phyloP scores from a whole-genome alignment of 2,329 filamentous ascomycete genomes.

The Trichophyton rubrum region DNA sequence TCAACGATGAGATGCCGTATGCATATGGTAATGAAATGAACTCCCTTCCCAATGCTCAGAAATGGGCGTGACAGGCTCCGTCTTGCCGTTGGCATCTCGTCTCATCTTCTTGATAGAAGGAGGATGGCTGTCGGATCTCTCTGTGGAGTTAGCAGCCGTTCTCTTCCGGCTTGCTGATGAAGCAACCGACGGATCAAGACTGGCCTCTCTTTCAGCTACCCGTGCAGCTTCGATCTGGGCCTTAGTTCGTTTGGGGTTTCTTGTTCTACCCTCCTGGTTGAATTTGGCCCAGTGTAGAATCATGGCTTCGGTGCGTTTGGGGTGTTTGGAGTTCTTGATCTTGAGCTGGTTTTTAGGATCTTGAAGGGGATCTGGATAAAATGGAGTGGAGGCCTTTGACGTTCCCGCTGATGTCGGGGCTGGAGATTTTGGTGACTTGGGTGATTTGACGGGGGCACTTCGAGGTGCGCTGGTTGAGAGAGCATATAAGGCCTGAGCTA shows the following conservation, averaged over 20 bases:
- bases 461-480: slow-evolving; percentile 3
- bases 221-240: slow-evolving; percentile 33
- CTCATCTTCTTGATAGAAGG: slow-evolving; percentile 2
- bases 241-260: slow-evolving; percentile 34
- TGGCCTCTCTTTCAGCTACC: slow-evolving; percentile 11
- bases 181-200: background rate
- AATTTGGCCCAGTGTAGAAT: slow-evolving; percentile 35
- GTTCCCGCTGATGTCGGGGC: slow-evolving; percentile 11
- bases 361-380: slow-evolving; percentile 15
- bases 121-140: background rate
- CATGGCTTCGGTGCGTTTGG: slow-evolving; percentile 34
- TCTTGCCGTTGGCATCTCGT: slow-evolving; percentile 2
- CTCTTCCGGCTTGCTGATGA: background rate
- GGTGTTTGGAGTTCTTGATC: slow-evolving; percentile 34
- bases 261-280: slow-evolving; percentile 31
- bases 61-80: slow-evolving; percentile 2
- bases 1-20: background rate
- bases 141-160: background rate
- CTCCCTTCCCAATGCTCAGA: slow-evolving; percentile 1
- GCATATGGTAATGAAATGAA: slow-evolving; percentile 2
- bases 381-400: slow-evolving; percentile 13
- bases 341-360: slow-evolving; percentile 20
- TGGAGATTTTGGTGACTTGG: slow-evolving; percentile 9
- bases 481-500: slow-evolving; percentile 7
- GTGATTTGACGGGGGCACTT: slow-evolving; percentile 6